Base-by-base conservation (phyloP, 176 grass and related monocot species). In the Lolium multiflorum region DNA sequence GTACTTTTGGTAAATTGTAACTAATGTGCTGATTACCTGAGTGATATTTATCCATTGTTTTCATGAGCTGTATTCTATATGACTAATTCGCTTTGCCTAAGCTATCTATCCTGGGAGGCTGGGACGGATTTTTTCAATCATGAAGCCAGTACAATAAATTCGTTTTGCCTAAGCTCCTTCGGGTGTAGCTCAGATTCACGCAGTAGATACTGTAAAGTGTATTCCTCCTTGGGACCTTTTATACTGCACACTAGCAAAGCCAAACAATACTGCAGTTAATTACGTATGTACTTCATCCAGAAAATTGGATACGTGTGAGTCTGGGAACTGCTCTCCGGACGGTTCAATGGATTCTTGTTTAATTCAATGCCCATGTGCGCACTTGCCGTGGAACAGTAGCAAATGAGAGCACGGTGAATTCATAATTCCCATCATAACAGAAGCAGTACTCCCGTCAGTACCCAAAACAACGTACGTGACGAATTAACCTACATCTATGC, bases 1-100 rank as follows among this genome's bases (percentile, higher is more conserved):
- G 47, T 83, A 7, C 22, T 12, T 44, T 74, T 50, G 66, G 66
- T 24, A 39, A 54, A 56, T 76, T 24, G 66, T 56, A 76, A 39
- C 4, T 31, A 15, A 2, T 9, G 18, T 84, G 20, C 12, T 72
- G 47, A 14, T 49, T 49, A 2, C 69, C 41, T 48, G 15, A 9
- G 50, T 57, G 35, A 76, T 17, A 9, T 56, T 24, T 55, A 9
- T 31, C 28, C 25, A 43, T 20, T 66, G 28, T 6, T 74, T 35
- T 22, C 0, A 0, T 14, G 13, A 43, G 44, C 44, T 46, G 1
- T 46, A 46, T 41, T 41, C 39, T 46, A 46, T 6, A 46, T 46
- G 44, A 6, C 4, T 46, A 46, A 46, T 54, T 71, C 1, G 14
- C 17, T 41, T 41, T 41, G 3, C 6, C 39, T 41, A 41, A 41